Evolutionary conservation across 1,284 basidiomycete genomes (phyloP).

Genomic region (Microbotryum lychnidis-dioicae): DNA sequence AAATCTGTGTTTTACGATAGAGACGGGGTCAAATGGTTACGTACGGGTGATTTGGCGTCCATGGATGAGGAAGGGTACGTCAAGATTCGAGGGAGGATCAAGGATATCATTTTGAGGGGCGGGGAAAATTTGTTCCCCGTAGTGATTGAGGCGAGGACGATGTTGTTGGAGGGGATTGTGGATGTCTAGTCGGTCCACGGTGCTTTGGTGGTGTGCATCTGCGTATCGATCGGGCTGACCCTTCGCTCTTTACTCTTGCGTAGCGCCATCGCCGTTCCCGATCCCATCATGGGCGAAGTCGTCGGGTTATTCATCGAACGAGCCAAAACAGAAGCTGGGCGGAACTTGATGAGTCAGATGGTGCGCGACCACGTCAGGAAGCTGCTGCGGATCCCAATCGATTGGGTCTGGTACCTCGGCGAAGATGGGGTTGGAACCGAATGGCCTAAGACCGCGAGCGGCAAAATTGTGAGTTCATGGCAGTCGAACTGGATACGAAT

Average conservation of each 20-base stretch:
- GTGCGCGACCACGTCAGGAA: not conserved
- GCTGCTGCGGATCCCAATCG: not conserved
- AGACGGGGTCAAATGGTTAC: slow-evolving; percentile 17
- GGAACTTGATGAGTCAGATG: not conserved
- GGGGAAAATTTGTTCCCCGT: slow-evolving; percentile 24
- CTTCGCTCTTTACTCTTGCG: not conserved
- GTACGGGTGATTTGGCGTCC: slow-evolving; percentile 15
- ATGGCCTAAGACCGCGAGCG: slow-evolving; percentile 7
- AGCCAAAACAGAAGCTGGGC: not conserved
- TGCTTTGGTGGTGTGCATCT: not conserved
- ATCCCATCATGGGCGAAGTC: slow-evolving; percentile 7
- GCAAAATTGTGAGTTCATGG: slow-evolving; percentile 7
- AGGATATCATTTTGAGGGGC: slow-evolving; percentile 26
- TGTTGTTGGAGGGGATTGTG: slow-evolving; percentile 2
- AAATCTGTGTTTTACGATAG: slow-evolving; percentile 12
- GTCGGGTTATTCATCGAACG: slow-evolving; percentile 6
- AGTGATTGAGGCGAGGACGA: slow-evolving; percentile 10
- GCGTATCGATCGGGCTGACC: not conserved
- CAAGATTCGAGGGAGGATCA: slow-evolving; percentile 18
- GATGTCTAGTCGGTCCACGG: slow-evolving; percentile 3
- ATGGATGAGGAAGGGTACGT: slow-evolving; percentile 21
- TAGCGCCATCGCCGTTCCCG: slow-evolving; percentile 5
- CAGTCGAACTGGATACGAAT: not conserved
- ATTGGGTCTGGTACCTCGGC: slow-evolving; percentile 16
- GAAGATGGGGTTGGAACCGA: slow-evolving; percentile 4